Evolutionary conservation across 2,329 filamentous ascomycete species (phyloP).

Genomic region (Pseudogymnoascus sp.): DNA sequence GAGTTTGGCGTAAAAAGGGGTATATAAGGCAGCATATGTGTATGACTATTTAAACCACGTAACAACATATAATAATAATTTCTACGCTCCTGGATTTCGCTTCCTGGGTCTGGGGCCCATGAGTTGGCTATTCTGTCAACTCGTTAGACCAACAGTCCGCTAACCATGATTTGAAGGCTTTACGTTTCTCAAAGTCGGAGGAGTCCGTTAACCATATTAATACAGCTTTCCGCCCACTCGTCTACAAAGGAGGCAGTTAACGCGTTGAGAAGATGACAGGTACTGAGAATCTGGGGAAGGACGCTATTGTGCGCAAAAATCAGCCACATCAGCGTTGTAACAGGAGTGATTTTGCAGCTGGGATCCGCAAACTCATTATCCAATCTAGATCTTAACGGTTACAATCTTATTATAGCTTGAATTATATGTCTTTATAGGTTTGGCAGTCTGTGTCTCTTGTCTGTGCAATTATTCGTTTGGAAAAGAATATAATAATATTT

Average conservation of each 20-base stretch:
- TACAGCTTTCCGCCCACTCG: neutral
- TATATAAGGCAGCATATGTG: neutral
- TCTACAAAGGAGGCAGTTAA: neutral
- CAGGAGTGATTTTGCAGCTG: too few species aligned
- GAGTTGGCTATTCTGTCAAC: neutral
- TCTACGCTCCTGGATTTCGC: neutral
- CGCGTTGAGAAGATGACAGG: too few species aligned
- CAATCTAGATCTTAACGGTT: too few species aligned
- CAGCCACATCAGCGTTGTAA: too few species aligned
- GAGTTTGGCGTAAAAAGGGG: neutral
- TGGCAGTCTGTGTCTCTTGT: neutral
- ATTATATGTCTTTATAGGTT: too few species aligned
- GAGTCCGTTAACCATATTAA: neutral
- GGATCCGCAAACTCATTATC: too few species aligned
- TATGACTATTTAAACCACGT: neutral
- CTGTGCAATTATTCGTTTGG: neutral
- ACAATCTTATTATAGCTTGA: too few species aligned
- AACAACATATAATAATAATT: conserved; percentile 3
- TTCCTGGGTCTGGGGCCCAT: neutral
- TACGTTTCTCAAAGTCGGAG: neutral
- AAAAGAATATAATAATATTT: neutral
- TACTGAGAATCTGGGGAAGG: too few species aligned
- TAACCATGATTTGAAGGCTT: neutral
- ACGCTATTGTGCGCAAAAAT: too few species aligned
- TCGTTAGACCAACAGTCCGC: neutral